These are phyloP conservation scores for Poronia punctata DNA, from an alignment of 495 filamentous ascomycete genomes.

Conservation along the genomic window DNA sequence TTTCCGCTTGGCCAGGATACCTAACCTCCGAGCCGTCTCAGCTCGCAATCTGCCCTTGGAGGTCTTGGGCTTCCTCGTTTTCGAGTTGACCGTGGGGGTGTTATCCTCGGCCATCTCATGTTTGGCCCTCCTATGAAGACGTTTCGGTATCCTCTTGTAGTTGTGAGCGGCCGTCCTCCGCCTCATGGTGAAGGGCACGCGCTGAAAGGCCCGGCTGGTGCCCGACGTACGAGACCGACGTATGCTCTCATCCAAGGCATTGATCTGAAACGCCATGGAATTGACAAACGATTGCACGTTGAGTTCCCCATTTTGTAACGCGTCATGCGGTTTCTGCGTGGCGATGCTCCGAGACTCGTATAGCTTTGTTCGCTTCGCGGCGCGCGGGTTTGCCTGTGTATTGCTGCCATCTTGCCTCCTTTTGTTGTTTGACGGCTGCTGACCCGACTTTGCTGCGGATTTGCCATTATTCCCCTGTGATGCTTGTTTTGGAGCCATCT, in stretches of 20 bases:
- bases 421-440: constrained; percentile 19
- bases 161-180: constrained; percentile 91
- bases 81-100: constrained; percentile 71
- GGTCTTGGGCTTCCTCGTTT: constrained; percentile 62
- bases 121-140: constrained; percentile 61
- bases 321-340: constrained; percentile 62
- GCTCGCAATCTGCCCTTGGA: constrained; percentile 65
- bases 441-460: background rate
- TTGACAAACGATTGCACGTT: constrained; percentile 75
- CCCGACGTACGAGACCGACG: constrained; percentile 57
- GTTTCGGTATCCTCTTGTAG: constrained; percentile 80
- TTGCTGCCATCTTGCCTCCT: constrained; percentile 24
- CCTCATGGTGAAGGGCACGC: constrained; percentile 75
- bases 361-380: constrained; percentile 53
- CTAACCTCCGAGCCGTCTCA: constrained; percentile 70
- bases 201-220: constrained; percentile 76
- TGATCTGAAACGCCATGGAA: constrained; percentile 82
- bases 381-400: constrained; percentile 34
- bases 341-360: constrained; percentile 64
- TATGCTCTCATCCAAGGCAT: constrained; percentile 73
- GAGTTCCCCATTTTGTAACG: constrained; percentile 69
- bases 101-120: constrained; percentile 90
- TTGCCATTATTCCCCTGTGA: constrained; percentile 11
- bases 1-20: constrained; percentile 54
- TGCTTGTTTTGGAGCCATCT: constrained; percentile 17